Percentiles rank a stretch among this genome's conserved stretches.
phyloP scores from a whole-genome alignment of 148 eudicot genomes.

The Cornus kousa region DNA sequence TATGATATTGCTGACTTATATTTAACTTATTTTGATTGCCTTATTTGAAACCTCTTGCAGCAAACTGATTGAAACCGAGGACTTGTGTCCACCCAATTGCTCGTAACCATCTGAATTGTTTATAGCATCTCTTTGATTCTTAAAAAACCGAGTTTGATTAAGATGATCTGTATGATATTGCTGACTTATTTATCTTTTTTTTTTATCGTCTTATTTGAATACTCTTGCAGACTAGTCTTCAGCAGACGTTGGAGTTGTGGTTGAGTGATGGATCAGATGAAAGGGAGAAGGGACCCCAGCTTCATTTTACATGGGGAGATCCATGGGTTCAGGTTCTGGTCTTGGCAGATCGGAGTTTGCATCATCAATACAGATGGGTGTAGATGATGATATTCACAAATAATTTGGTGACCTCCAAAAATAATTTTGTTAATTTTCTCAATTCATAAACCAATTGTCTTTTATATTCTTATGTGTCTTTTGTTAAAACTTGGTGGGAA shows the following conservation, averaged over 20 bases:
- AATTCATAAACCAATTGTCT: neutral
- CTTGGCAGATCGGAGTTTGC: slow-evolving; percentile 35
- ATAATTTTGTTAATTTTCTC: slow-evolving; percentile 21
- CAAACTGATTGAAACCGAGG: too few species aligned
- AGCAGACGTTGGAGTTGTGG: slow-evolving; percentile 72
- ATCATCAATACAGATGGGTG: slow-evolving; percentile 32
- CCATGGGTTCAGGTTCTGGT: slow-evolving; percentile 70
- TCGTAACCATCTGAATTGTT: too few species aligned
- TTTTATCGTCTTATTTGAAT: slow-evolving; percentile 4
- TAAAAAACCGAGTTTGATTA: neutral
- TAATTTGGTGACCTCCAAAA: slow-evolving; percentile 63
- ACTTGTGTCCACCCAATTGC: too few species aligned
- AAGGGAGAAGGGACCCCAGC: slow-evolving; percentile 60
- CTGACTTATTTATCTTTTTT: neutral
- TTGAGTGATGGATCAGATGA: slow-evolving; percentile 61
- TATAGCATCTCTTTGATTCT: neutral
- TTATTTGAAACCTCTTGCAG: slow-evolving; percentile 41
- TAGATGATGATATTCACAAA: slow-evolving; percentile 52
- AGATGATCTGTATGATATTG: neutral
- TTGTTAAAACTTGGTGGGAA: neutral
- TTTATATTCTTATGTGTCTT: neutral
- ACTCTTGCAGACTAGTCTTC: slow-evolving; percentile 65
- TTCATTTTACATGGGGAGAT: slow-evolving; percentile 68
- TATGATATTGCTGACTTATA: neutral
- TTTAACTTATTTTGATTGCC: neutral